Percentiles rank a stretch among this genome's conserved stretches.
Evolutionary conservation across 1,139 yeast species (phyloP).

Genomic region (Saccharomyces hybrid): DNA sequence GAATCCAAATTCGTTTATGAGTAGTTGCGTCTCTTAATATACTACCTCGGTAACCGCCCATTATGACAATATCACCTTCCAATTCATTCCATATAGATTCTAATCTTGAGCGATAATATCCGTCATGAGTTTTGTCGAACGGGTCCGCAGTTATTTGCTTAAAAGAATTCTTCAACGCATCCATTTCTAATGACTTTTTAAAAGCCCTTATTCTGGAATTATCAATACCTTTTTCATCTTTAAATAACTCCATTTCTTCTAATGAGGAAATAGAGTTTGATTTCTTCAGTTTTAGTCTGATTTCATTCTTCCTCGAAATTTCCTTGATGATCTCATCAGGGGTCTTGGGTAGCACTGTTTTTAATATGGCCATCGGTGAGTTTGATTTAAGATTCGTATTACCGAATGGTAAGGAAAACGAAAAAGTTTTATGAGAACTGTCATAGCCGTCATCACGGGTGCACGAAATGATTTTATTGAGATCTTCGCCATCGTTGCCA

Average conservation of each 20-base stretch:
- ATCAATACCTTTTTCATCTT: conserved; percentile 50
- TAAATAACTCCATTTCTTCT: conserved; percentile 57
- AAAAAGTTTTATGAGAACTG: conserved; percentile 34
- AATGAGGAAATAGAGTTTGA: conserved; percentile 53
- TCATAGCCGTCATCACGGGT: conserved; percentile 6
- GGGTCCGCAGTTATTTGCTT: conserved; percentile 20
- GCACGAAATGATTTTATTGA: conserved; percentile 9
- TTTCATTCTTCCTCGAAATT: conserved; percentile 29
- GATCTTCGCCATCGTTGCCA: conserved; percentile 5
- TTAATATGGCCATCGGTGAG: conserved; percentile 6
- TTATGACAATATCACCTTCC: conserved; percentile 66
- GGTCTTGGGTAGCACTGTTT: conserved; percentile 10
- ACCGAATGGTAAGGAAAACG: conserved; percentile 41
- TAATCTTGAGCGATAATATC: conserved; percentile 29
- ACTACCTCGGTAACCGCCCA: conserved; percentile 89
- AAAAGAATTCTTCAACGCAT: conserved; percentile 22
- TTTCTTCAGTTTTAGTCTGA: conserved; percentile 43
- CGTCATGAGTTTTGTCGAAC: conserved; percentile 23
- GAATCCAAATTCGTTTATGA: conserved; percentile 71
- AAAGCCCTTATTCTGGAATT: conserved; percentile 65
- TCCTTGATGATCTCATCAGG: conserved; percentile 10
- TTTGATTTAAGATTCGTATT: conserved; percentile 22
- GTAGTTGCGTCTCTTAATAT: conserved; percentile 63
- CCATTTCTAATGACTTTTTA: conserved; percentile 51
- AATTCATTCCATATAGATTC: conserved; percentile 41